Evolutionary conservation across 768 basidiomycete species (phyloP).

Genomic region (Collybia mongolica): DNA sequence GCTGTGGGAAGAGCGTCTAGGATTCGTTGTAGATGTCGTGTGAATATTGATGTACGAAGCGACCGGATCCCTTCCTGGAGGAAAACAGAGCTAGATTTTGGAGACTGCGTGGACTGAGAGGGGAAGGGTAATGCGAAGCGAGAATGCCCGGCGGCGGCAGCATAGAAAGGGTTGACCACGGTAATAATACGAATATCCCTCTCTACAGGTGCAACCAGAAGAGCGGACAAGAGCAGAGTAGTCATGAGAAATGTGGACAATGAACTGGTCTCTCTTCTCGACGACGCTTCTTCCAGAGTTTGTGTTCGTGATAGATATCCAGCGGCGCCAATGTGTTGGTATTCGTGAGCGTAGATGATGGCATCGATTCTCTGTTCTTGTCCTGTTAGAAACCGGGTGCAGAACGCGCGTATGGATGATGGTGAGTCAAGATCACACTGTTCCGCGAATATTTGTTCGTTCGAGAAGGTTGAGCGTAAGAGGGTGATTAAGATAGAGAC

Average conservation of each 20-base stretch:
- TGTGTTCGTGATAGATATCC: conserved; percentile 21
- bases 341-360: conserved; percentile 77
- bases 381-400: conserved; percentile 61
- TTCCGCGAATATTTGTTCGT: conserved; percentile 79
- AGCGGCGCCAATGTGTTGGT: conserved; percentile 56
- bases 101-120: conserved; percentile 10
- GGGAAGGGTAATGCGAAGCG: conserved; percentile 21
- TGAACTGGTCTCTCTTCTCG: conserved; percentile 46
- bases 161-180: conserved; percentile 87
- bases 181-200: conserved; percentile 89
- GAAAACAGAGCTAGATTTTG: conserved; percentile 33
- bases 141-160: conserved; percentile 62
- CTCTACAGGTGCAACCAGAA: conserved; percentile 83
- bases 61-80: conserved; percentile 66
- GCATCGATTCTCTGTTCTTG: conserved; percentile 75
- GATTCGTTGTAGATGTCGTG: conserved; percentile 80
- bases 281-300: conserved; percentile 23
- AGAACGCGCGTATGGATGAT: conserved; percentile 66
- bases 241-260: conserved; percentile 76
- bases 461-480: conserved; percentile 65
- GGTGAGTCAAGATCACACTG: conserved; percentile 72
- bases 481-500: conserved; percentile 64
- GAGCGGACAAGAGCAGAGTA: conserved; percentile 74
- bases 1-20: conserved; percentile 78
- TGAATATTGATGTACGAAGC: conserved; percentile 60